These are phyloP conservation scores for Pouteria campechiana DNA, from an alignment of 179 eudicot genomes.

Conservation along the genomic window DNA sequence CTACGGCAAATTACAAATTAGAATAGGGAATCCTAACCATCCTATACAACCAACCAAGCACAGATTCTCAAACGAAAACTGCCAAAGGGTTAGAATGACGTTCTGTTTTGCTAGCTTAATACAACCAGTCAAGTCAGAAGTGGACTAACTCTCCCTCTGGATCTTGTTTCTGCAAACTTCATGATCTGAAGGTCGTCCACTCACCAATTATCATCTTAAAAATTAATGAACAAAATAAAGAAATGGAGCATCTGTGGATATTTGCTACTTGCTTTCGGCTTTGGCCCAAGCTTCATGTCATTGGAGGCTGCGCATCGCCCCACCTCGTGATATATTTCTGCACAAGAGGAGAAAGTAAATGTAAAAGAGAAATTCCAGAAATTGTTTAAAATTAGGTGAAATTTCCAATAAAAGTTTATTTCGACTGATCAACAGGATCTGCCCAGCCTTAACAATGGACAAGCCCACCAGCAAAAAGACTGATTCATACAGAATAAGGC, in stretches of 20 bases:
- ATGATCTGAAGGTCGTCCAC: constrained; percentile 6
- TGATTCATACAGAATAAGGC: too few species aligned
- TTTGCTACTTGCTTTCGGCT: constrained; percentile 19
- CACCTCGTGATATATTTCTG: constrained; percentile 64
- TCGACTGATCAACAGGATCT: too few species aligned
- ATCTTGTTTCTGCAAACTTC: neutral
- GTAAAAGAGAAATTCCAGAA: neutral
- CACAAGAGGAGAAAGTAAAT: constrained; percentile 3
- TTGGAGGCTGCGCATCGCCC: constrained; percentile 72
- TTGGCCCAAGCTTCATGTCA: constrained; percentile 24
- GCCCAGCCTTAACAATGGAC: too few species aligned
- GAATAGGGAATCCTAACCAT: too few species aligned
- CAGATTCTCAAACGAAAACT: constrained; percentile 20
- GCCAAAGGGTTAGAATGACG: constrained; percentile 36
- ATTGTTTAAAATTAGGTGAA: too few species aligned
- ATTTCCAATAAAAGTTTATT: too few species aligned
- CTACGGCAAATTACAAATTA: too few species aligned
- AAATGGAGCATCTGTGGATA: constrained; percentile 9
- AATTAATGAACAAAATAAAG: constrained; percentile 3
- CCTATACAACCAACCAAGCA: constrained; percentile 26
- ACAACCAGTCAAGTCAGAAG: constrained; percentile 21
- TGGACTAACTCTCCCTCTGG: constrained; percentile 10
- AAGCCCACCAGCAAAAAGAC: too few species aligned
- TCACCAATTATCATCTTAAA: constrained; percentile 35
- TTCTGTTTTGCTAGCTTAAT: constrained; percentile 9